A percentile compares a stretch with the other conserved stretches of the same genome.
These are phyloP conservation scores for Telfairia occidentalis DNA, from an alignment of 331 rosid species.

Conservation along the genomic window DNA sequence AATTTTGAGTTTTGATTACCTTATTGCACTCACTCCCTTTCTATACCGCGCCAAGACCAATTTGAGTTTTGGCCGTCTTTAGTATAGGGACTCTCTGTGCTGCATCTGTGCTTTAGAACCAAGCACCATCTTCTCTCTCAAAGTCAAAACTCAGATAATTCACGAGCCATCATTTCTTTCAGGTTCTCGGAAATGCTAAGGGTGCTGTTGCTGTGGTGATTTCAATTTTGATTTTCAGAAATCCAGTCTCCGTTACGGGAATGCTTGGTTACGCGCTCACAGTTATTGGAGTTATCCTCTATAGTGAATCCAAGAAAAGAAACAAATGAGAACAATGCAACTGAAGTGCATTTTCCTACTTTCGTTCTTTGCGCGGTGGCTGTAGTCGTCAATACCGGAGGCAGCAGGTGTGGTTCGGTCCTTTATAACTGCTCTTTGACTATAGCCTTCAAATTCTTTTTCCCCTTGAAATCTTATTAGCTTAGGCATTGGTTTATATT, in stretches of 20 bases:
- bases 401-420: constrained; percentile 14
- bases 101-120: background rate
- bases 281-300: constrained; percentile 67
- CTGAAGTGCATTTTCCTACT: constrained; percentile 17
- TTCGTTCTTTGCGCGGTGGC: constrained; percentile 24
- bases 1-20: background rate
- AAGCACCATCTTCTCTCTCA: background rate
- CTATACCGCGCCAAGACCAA: background rate
- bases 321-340: constrained; percentile 30
- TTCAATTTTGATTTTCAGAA: constrained; percentile 70
- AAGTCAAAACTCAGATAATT: background rate
- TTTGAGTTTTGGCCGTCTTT: background rate
- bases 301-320: constrained; percentile 83
- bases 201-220: constrained; percentile 95
- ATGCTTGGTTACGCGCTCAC: constrained; percentile 81
- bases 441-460: constrained; percentile 20
- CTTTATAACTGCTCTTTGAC: constrained; percentile 8
- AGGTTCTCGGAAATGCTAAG: constrained; percentile 95
- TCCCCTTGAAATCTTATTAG: constrained; percentile 31
- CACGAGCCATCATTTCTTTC: constrained; percentile 5
- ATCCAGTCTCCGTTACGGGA: constrained; percentile 78
- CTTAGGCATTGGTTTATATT: constrained; percentile 28
- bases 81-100: background rate
- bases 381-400: constrained; percentile 7
- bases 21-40: background rate